Evolutionary conservation across 305 asterid species (phyloP).

Genomic region (Solanum hybrid): DNA sequence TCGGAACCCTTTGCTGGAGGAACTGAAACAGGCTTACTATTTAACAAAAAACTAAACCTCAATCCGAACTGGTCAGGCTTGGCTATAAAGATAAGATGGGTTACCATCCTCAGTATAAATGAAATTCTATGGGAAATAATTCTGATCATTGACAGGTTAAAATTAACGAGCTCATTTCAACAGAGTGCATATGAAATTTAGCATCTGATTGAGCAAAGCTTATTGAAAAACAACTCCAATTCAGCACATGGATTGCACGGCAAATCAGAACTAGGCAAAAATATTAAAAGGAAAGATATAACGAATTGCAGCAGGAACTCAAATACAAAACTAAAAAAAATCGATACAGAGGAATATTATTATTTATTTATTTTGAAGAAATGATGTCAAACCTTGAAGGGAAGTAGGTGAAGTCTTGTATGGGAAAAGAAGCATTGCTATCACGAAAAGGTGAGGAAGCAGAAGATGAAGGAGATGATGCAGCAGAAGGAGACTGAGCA

Average conservation of each 20-base stretch:
- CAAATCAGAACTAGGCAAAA: neutral
- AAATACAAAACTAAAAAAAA: neutral
- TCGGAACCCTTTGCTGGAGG: neutral
- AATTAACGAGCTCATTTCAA: neutral
- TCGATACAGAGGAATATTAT: too few species aligned
- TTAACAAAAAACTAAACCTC: neutral
- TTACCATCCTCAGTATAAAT: neutral
- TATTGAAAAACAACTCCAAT: neutral
- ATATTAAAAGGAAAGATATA: neutral
- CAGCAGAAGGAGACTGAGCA: constrained; percentile 28
- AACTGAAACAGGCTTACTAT: neutral
- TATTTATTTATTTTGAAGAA: neutral
- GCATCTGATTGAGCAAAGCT: neutral
- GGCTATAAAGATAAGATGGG: neutral
- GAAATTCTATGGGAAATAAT: neutral
- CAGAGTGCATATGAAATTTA: neutral
- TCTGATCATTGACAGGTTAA: neutral
- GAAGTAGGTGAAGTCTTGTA: constrained; percentile 46
- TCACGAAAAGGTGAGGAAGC: constrained; percentile 50
- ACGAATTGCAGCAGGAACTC: neutral
- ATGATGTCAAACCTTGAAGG: constrained; percentile 48
- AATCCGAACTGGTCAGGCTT: neutral
- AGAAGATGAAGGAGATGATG: constrained; percentile 43
- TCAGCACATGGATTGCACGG: neutral
- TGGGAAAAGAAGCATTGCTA: constrained; percentile 37